A percentile compares a stretch with the other conserved stretches of the same genome.
phyloP scores from a whole-genome alignment of 495 filamentous ascomycete species.

The Pyrenula massariospora region DNA sequence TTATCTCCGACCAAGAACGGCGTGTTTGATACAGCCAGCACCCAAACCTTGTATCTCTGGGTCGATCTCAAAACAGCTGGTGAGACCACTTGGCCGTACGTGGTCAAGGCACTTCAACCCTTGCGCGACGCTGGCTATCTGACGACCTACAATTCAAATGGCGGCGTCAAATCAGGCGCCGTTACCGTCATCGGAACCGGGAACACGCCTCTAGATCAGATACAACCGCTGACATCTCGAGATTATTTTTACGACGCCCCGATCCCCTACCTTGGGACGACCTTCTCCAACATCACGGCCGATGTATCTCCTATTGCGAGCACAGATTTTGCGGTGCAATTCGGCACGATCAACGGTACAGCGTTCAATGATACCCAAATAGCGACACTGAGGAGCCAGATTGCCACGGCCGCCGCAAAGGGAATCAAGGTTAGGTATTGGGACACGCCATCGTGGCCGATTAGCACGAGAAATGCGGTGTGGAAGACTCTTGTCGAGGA shows the following conservation, averaged over 20 bases:
- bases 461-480: conserved; percentile 19
- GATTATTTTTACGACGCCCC: conserved; percentile 56
- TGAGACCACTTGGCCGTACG: conserved; percentile 37
- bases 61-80: conserved; percentile 58
- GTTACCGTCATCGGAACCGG: conserved; percentile 76
- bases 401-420: conserved; percentile 21
- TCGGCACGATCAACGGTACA: conserved; percentile 23
- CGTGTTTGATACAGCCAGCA: conserved; percentile 36
- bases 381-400: conserved; percentile 17
- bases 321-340: conserved; percentile 25
- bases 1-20: conserved; percentile 28
- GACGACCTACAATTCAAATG: conserved; percentile 40
- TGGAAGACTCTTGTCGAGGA: conserved; percentile 20
- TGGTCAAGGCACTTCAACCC: conserved; percentile 51
- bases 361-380: conserved; percentile 13
- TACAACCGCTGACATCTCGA: conserved; percentile 34
- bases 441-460: conserved; percentile 22
- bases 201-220: conserved; percentile 57
- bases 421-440: conserved; percentile 24
- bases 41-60: conserved; percentile 55
- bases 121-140: conserved; percentile 52
- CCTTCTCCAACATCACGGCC: conserved; percentile 29
- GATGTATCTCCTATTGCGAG: conserved; percentile 41
- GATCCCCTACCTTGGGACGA: conserved; percentile 31
- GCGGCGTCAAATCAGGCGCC: conserved; percentile 33